Percentiles rank a stretch among this genome's conserved stretches.
These are phyloP conservation scores for Capillidium heterosporum DNA, from an alignment of 371 early-diverging fungal genomes.

Conservation along the genomic window DNA sequence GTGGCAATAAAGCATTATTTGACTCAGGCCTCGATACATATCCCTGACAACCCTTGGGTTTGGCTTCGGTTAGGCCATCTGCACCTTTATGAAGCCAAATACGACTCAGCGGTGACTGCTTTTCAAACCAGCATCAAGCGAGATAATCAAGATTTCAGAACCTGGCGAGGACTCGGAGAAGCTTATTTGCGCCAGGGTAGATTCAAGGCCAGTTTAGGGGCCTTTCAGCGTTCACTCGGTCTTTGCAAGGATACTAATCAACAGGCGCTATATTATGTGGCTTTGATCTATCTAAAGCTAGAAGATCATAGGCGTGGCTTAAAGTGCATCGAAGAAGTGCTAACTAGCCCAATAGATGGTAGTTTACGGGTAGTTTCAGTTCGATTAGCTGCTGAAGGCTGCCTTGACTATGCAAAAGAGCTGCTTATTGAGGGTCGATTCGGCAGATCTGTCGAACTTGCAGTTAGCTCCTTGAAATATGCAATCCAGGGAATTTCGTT, in stretches of 20 bases:
- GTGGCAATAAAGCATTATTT: constrained; percentile 36
- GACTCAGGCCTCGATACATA: constrained; percentile 18
- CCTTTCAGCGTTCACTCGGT: constrained; percentile 50
- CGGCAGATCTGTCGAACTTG: too few species aligned
- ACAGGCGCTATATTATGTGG: constrained; percentile 28
- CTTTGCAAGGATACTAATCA: constrained; percentile 29
- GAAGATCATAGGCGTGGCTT: constrained; percentile 44
- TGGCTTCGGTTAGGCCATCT: constrained; percentile 62
- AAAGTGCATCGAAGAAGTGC: constrained; percentile 23
- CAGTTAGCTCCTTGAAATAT: too few species aligned
- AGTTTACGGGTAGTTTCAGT: too few species aligned
- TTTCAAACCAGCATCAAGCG: constrained; percentile 67
- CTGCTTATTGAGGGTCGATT: too few species aligned
- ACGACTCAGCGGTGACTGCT: constrained; percentile 44
- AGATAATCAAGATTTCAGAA: constrained; percentile 35
- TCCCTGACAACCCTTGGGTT: constrained; percentile 45
- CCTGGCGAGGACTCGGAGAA: constrained; percentile 81
- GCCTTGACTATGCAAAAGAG: too few species aligned
- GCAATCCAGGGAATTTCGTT: too few species aligned
- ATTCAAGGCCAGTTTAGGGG: constrained; percentile 60
- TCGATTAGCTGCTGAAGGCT: too few species aligned
- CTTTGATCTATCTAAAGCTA: constrained; percentile 37
- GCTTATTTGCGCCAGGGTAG: constrained; percentile 73
- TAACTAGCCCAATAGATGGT: constrained; percentile 5
- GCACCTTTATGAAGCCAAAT: constrained; percentile 34